Evolutionary conservation across 495 filamentous ascomycete genomes (phyloP), one percentile per base, ranked within the genome.

Genomic region (Podospora australis): DNA sequence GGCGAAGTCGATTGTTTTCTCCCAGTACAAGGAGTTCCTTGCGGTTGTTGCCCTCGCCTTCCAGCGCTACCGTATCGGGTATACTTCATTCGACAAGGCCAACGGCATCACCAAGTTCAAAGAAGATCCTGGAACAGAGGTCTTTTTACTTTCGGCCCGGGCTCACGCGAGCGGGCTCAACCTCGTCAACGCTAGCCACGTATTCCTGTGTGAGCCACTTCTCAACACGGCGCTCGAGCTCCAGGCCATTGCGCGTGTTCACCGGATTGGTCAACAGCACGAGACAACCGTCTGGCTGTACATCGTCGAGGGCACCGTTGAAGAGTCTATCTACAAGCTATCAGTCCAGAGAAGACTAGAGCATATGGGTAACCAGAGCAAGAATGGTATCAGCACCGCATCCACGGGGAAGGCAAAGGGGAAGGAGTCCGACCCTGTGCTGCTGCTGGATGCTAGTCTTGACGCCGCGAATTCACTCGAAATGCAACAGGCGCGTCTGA

Each of bases 281-380:
- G 74, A 83, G 50, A 98, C 91, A 6, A 95, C 88, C 2, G 91
- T 96, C 4, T 98, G 89, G 85, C 85, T 96, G 65, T 98, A 98
- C 62, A 76, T 96, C 2, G 77, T 95, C 17, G 81, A 84, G 3
- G 86, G 84, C 39, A 95, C 91, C 0, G 88, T 96, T 2, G 91
- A 98, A 55, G 81, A 94, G 62, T 82, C 83, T 0, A 92, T 98
- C 36, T 87, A 96, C 59, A 79, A 90, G 28, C 77, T 96, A 16
- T 90, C 87, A 0, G 88, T 94, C 9, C 67, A 76, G 35, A 73
- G 88, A 29, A 80, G 91, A 10, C 69, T 95, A 40, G 79, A 81
- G 53, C 87, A 95, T 53, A 84, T 95, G 50, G 74, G 75, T 21
- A n/a, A 6, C 6, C 21, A 13, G 14, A 21, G 17, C 6, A 42